Conservation (phyloP, 805 yeast genomes). For the Wickerhamiella occidentalis region DNA sequence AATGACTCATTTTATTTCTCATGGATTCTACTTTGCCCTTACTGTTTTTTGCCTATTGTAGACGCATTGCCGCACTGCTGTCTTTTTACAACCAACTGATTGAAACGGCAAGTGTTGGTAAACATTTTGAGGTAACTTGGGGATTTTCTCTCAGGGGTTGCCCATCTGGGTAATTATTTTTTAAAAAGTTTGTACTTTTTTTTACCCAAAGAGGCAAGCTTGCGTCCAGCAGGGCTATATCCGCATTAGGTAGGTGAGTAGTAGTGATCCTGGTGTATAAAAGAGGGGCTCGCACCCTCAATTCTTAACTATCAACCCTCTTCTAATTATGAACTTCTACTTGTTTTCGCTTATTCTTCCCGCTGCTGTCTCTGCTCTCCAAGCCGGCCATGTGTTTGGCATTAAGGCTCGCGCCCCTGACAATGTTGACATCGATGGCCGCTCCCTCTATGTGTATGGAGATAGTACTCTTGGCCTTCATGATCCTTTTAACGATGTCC, state of each 20-base stretch:
- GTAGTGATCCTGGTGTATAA: not conserved
- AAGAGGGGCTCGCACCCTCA: not conserved
- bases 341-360: not conserved
- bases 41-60: too few species aligned
- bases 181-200: too few species aligned
- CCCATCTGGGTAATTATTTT: too few species aligned
- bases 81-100: too few species aligned
- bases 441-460: slow-evolving; percentile 19
- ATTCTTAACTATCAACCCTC: not conserved
- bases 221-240: not conserved
- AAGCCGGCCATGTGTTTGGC: slow-evolving; percentile 23
- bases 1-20: too few species aligned
- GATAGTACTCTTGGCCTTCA: slow-evolving; percentile 21
- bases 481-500: slow-evolving; percentile 19
- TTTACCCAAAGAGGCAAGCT: too few species aligned
- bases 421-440: slow-evolving; percentile 13
- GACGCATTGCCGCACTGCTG: too few species aligned
- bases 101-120: too few species aligned
- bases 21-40: too few species aligned
- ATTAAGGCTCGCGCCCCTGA: slow-evolving; percentile 16
- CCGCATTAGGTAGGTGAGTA: not conserved
- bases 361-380: not conserved
- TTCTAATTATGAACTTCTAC: not conserved
- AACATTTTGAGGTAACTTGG: too few species aligned
- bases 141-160: too few species aligned